Evolutionary conservation across 75 land plant species (phyloP), one percentile per base, ranked within the genome.

Genomic region (Selaginella tamariscina): DNA sequence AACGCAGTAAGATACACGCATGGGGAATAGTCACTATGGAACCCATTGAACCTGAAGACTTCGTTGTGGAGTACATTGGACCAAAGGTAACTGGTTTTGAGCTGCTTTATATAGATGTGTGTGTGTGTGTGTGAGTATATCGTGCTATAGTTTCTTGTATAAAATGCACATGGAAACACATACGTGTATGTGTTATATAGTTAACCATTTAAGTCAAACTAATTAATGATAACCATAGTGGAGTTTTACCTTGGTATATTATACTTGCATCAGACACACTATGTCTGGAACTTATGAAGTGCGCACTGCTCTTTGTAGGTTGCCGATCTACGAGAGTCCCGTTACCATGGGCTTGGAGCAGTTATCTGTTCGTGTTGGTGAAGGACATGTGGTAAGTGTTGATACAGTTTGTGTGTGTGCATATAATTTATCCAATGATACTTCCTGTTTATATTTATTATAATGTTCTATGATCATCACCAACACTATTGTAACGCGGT

Each of bases 51-150:
- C 84, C 96, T 15, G 98, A 91, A 63, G 98, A 94, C 64, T 94
- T 94, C 74, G 86, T 94, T 11, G 83, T 94, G 77, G 98, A 94
- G 75, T 94, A 94, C 79, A 96, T 90, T 27, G 98, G 98, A 22
- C 79, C 85, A n/a, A 75, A 74, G 80, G 98, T 87, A 82, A 31
- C 15, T 5, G 5, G 5, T 39, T 39, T 15, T 39, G 5, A 5
- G 49, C 15, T 39, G 11, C 15, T 39, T 39, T 39, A 5, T 39
- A 5, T 15, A 39, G 15, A 39, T n/a, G n/a, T n/a, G n/a, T n/a
- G n/a, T n/a, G n/a, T n/a, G n/a, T n/a, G n/a, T n/a, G n/a, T n/a
- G n/a, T n/a, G n/a, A n/a, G n/a, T n/a, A n/a, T n/a, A n/a, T n/a
- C n/a, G n/a, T n/a, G n/a, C n/a, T n/a, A n/a, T n/a, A n/a, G n/a